Evolutionary conservation across 441 rosid species (phyloP).

Genomic region (Hura crepitans): DNA sequence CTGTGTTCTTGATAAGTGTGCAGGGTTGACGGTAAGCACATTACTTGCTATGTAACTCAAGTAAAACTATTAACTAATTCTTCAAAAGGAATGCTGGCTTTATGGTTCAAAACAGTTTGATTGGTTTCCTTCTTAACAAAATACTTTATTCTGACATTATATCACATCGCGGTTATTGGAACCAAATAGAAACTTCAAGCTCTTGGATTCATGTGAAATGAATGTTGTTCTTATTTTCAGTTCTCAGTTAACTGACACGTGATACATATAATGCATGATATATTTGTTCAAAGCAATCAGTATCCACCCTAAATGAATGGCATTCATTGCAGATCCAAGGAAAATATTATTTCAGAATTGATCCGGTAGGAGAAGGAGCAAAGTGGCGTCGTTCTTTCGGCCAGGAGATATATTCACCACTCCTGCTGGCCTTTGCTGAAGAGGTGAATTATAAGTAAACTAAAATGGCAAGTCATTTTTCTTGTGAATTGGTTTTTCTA

Average conservation of each 20-base stretch:
- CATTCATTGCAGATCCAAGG: conserved; percentile 42
- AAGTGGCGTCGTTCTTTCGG: conserved; percentile 59
- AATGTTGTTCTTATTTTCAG: background rate
- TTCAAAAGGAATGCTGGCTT: background rate
- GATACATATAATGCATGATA: background rate
- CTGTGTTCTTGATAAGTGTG: conserved; percentile 62
- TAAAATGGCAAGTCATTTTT: background rate
- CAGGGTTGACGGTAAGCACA: conserved; percentile 69
- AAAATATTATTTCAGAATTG: conserved; percentile 49
- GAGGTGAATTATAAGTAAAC: conserved; percentile 33
- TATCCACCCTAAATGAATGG: conserved; percentile 4
- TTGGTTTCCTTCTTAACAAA: conserved; percentile 4
- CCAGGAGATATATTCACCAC: conserved; percentile 60
- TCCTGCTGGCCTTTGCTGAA: conserved; percentile 51
- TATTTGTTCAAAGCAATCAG: background rate
- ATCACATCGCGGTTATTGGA: conserved; percentile 2
- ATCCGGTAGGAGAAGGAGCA: conserved; percentile 53
- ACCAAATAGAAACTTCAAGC: conserved; percentile 9
- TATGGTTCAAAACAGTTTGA: background rate
- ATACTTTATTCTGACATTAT: background rate
- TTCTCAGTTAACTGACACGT: background rate
- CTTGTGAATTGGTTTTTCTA: conserved; percentile 17
- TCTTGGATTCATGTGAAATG: background rate
- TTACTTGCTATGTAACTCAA: background rate
- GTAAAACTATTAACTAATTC: background rate